Evolutionary conservation across 192 early-diverging fungal genomes (phyloP).

Genomic region (Cladochytrium replicatum): DNA sequence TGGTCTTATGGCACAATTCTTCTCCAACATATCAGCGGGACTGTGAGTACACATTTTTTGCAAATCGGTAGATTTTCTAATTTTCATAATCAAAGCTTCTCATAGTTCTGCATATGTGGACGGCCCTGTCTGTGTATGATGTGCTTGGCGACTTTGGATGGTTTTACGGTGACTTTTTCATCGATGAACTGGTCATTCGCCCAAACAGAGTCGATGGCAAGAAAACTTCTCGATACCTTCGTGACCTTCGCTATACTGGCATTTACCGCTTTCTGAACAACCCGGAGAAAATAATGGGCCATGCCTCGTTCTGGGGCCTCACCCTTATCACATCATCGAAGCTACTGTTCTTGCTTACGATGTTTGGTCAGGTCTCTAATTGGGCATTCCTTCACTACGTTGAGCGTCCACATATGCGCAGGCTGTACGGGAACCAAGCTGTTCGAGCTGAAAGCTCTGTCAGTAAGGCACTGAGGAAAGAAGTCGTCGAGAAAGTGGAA

Average conservation of each 20-base stretch:
- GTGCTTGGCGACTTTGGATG: conserved; percentile 92
- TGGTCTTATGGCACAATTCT: conserved; percentile 62
- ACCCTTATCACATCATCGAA: conserved; percentile 60
- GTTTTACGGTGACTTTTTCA: conserved; percentile 98
- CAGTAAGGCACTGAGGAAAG: conserved; percentile 40
- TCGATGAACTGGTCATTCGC: conserved; percentile 46
- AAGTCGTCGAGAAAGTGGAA: conserved; percentile 12
- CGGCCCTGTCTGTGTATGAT: conserved; percentile 82
- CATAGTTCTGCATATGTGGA: conserved; percentile 85
- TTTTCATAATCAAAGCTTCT: conserved; percentile 36
- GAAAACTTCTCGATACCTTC: not conserved
- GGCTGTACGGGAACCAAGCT: conserved; percentile 69
- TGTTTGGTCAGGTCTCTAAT: conserved; percentile 73
- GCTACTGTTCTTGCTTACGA: conserved; percentile 62
- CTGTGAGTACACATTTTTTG: conserved; percentile 25
- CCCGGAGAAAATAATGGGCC: conserved; percentile 88
- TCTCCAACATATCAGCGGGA: conserved; percentile 73
- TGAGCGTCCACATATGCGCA: conserved; percentile 85
- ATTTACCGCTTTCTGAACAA: conserved; percentile 92
- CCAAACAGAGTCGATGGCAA: not conserved
- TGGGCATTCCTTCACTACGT: conserved; percentile 81
- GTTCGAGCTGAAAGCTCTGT: conserved; percentile 78
- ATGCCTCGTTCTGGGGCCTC: conserved; percentile 89
- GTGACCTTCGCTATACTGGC: conserved; percentile 63
- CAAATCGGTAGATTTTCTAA: not conserved